Conservation (phyloP, 148 eudicot genomes). For the Diospyros kaki region DNA sequence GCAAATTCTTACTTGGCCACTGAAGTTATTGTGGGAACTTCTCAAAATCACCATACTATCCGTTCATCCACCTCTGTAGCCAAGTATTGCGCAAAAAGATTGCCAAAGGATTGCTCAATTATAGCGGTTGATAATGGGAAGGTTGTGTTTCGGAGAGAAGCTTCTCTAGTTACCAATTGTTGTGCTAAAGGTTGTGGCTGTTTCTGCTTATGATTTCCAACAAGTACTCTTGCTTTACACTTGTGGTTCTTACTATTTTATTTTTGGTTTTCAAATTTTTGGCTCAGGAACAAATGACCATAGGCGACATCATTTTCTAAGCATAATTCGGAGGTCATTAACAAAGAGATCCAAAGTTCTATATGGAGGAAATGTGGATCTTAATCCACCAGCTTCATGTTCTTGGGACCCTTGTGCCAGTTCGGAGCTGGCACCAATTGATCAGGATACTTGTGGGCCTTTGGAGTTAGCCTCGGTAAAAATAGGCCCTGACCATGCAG, state of each 20-base stretch:
- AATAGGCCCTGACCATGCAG: slow-evolving; percentile 4
- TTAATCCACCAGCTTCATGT: neutral
- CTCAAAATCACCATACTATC: slow-evolving; percentile 52
- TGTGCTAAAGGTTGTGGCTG: slow-evolving; percentile 31
- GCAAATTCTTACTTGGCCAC: slow-evolving; percentile 56
- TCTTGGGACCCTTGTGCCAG: no score
- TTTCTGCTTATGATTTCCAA: neutral
- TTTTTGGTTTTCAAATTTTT: neutral
- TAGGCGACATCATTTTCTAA: slow-evolving; percentile 43
- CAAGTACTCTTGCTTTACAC: neutral
- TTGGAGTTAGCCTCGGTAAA: slow-evolving; percentile 18
- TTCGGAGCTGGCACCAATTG: slow-evolving; percentile 10
- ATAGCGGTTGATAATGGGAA: slow-evolving; percentile 89
- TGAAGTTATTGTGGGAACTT: slow-evolving; percentile 64
- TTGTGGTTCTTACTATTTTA: neutral
- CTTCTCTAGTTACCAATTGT: slow-evolving; percentile 22
- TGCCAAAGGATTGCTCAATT: slow-evolving; percentile 66
- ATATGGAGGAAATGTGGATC: slow-evolving; percentile 16
- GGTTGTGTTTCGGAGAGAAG: slow-evolving; percentile 64
- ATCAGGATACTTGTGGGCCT: slow-evolving; percentile 12
- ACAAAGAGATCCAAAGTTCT: slow-evolving; percentile 32
- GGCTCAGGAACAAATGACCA: slow-evolving; percentile 41
- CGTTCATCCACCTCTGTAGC: slow-evolving; percentile 73
- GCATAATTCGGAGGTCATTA: slow-evolving; percentile 48
- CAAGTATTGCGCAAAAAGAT: slow-evolving; percentile 78